Evolutionary conservation across 177 flowering plant species (phyloP), one percentile per base, ranked within the genome.

Genomic region (Telopea speciosissima): DNA sequence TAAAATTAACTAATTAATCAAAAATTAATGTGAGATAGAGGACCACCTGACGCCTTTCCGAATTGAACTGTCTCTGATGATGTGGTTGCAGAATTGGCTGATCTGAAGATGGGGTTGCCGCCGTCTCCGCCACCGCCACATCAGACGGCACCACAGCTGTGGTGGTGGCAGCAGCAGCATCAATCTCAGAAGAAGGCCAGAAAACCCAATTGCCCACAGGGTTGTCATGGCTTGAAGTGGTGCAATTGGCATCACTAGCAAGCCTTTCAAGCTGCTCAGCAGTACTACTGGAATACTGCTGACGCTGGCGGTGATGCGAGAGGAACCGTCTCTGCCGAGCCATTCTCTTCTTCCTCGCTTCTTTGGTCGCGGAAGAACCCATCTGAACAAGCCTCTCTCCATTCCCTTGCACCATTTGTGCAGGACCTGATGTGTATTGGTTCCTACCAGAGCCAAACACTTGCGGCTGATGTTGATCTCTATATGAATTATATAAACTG

Each of bases 281-380:
- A 67, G 49, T 40, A 60, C 63, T 23, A n/a, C n/a, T n/a, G n/a
- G n/a, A n/a, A n/a, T n/a, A n/a, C n/a, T n/a, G n/a, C n/a, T n/a
- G n/a, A n/a, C n/a, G n/a, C n/a, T n/a, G n/a, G 1, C 13, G 63
- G 21, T 60, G 63, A 25, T 60, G 63, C 13, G 63, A 60, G 10
- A 60, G 21, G 4, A 60, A 60, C 63, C 63, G 16, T 8, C 28
- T 60, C 25, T 60, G 63, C 26, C 63, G 63, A 60, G 63, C 63
- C 63, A 60, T 24, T 19, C 25, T 60, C 63, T 60, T 60, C 63
- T 60, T 60, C 63, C 63, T 60, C 1, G 63, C 25, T 60, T 60
- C 63, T 24, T 60, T 60, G 16, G 63, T 60, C 16, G 98, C 98
- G 1, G 92, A 91, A 1, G 96, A 74, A 3, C 92, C 97, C 54